Evolutionary conservation across 23 red algal species (phyloP).

Genomic region (Gracilaria gracilis): DNA sequence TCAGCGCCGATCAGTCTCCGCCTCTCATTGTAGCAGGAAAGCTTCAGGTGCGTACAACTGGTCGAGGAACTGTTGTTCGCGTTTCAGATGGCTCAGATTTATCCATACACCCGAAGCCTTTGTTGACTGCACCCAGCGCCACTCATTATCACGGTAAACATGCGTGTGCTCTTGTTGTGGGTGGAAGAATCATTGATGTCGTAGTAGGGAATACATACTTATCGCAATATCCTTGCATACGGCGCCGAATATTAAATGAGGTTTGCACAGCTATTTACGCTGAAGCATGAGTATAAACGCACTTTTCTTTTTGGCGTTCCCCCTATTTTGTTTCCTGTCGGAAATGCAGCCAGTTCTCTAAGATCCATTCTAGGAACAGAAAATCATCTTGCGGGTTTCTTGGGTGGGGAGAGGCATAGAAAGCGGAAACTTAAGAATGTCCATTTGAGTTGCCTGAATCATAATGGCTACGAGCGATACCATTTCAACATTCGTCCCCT

Average conservation of each 20-base stretch:
- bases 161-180: conserved; percentile 11
- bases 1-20: neutral
- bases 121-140: neutral
- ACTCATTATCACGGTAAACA: neutral
- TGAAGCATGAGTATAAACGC: neutral
- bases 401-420: too few species aligned
- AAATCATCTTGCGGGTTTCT: too few species aligned
- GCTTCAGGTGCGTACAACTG: neutral
- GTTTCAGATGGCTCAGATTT: conserved; percentile 15
- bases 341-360: too few species aligned
- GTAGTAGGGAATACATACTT: neutral
- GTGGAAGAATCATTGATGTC: conserved; percentile 24
- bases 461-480: too few species aligned
- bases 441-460: too few species aligned
- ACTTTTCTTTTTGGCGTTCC: too few species aligned
- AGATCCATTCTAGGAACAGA: too few species aligned
- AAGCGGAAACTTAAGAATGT: too few species aligned
- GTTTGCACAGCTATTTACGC: conserved; percentile 5
- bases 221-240: neutral
- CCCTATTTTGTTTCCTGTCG: too few species aligned
- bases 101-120: neutral
- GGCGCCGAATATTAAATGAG: neutral
- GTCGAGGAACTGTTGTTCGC: conserved; percentile 16
- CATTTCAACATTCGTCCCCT: too few species aligned
- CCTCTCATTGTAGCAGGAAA: conserved; percentile 1